Base-by-base conservation (phyloP, 768 basidiomycete genomes). In the Trametes cingulata region DNA sequence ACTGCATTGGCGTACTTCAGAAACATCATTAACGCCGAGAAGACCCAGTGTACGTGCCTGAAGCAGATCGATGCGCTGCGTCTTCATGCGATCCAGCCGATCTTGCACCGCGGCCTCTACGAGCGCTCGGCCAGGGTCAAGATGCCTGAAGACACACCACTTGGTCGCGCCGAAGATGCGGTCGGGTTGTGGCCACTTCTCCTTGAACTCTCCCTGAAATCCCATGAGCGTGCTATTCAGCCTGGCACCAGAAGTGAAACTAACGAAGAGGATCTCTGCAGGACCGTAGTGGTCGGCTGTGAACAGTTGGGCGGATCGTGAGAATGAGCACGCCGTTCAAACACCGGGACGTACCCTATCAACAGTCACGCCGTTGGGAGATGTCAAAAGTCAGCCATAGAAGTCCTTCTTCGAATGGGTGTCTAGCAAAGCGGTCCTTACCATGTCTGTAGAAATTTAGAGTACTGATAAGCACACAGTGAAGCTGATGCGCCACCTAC, bases 221-320 rank as follows among this genome's bases (percentile, higher is more conserved):
- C 39, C 3, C 24, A 27, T 46, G 9, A 39, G 48, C 24, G 20
- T 29, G 33, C n/a, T 22, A 29, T 33, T 17, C 17, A n/a, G 29
- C 0, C 29, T 24, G 15, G 33, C n/a, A 2, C 48, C 13, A 7
- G 0, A 1, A 22, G 8, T 20, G 8, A 6, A 1, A 73, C 84
- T 54, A 74, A 92, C 91, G 64, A 90, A 93, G 60, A 92, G 82
- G 61, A 90, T 82, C 71, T 93, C 91, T 20, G 91, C 84, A 67
- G 85, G 84, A 15, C 91, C 91, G 77, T 93, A 93, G 74, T 93
- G 92, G 76, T 93, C 91, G 67, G 91, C 91, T 90, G 58, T 48
- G 35, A 49, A 33, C 29, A 35, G n/a, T 20, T 22, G 37, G 27
- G 19, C 17, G 6, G 45, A 24, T 14, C 15, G 39, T 52, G 43